A percentile compares a stretch with the other conserved stretches of the same genome.
phyloP scores from a whole-genome alignment of 1,284 basidiomycete genomes.

The Leccinum solheimii region DNA sequence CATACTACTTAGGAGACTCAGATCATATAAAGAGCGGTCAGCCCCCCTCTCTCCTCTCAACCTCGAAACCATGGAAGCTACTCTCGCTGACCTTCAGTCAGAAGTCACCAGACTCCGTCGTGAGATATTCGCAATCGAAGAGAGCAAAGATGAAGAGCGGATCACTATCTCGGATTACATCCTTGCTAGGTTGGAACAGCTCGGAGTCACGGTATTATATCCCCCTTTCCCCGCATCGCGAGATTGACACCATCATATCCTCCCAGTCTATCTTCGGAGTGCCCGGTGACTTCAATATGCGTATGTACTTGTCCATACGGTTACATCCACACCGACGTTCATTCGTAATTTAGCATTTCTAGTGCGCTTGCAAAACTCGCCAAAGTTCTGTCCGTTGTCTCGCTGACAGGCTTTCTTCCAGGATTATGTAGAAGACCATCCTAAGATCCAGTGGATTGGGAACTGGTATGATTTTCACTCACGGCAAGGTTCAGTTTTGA shows the following conservation, averaged over 20 bases:
- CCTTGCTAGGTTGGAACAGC: slow-evolving; percentile 66
- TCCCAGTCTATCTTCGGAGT: slow-evolving; percentile 79
- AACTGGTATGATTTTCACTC: slow-evolving; percentile 62
- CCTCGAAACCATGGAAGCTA: slow-evolving; percentile 19
- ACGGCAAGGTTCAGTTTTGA: not conserved
- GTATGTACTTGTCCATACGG: slow-evolving; percentile 26
- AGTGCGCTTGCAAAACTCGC: slow-evolving; percentile 38
- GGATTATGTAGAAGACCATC: slow-evolving; percentile 87
- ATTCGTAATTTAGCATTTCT: slow-evolving; percentile 43
- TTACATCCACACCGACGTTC: not conserved
- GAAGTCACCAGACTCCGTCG: slow-evolving; percentile 56
- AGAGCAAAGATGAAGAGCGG: slow-evolving; percentile 39
- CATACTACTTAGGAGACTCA: not conserved
- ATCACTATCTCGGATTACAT: slow-evolving; percentile 72
- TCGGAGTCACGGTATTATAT: slow-evolving; percentile 62
- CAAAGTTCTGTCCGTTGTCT: not conserved
- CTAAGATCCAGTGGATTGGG: slow-evolving; percentile 83
- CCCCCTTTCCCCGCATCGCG: slow-evolving; percentile 3
- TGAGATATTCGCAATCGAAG: slow-evolving; percentile 44
- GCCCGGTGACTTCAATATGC: slow-evolving; percentile 93
- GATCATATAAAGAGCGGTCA: slow-evolving; percentile 8
- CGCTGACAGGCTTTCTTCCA: slow-evolving; percentile 26
- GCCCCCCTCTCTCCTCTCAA: not conserved
- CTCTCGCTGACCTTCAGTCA: slow-evolving; percentile 41
- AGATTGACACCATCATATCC: not conserved